phyloP scores from a whole-genome alignment of 2,329 filamentous ascomycete species.

The Fusarium gaditjirri region DNA sequence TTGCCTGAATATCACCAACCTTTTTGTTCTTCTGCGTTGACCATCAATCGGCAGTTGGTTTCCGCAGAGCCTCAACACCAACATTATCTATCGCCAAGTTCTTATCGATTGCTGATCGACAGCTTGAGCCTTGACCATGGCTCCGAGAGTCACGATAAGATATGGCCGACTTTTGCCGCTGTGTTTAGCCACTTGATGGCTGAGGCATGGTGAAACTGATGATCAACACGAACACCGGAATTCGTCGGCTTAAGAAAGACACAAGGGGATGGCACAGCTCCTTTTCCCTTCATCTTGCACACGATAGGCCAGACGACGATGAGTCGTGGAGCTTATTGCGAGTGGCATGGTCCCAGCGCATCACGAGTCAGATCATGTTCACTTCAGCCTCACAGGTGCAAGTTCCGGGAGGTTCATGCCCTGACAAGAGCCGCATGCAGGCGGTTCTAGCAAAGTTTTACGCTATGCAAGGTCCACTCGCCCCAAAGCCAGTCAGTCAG shows the following conservation, averaged over 20 bases:
- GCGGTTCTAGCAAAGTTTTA: conserved; percentile 36
- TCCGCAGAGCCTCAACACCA: conserved; percentile 38
- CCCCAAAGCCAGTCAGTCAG: conserved; percentile 11
- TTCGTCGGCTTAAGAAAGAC: conserved; percentile 25
- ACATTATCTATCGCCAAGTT: background rate
- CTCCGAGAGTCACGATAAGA: conserved; percentile 24
- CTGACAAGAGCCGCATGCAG: conserved; percentile 36
- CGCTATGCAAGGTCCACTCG: conserved; percentile 23
- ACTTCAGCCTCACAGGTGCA: conserved; percentile 3
- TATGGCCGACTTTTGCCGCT: background rate
- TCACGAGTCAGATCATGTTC: conserved; percentile 15
- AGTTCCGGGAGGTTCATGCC: background rate
- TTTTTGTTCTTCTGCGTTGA: conserved; percentile 4
- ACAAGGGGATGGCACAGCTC: background rate
- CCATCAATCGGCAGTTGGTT: conserved; percentile 25
- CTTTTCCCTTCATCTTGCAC: background rate
- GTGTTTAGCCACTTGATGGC: conserved; percentile 1
- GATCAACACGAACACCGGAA: conserved; percentile 20
- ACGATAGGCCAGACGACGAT: conserved; percentile 7
- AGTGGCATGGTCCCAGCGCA: conserved; percentile 23
- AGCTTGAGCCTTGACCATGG: conserved; percentile 1
- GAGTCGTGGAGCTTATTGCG: conserved; percentile 26
- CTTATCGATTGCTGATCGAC: conserved; percentile 26
- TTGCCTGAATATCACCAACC: background rate
- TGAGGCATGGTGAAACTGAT: conserved; percentile 13